These are phyloP conservation scores for Asterophora parasitica DNA, from an alignment of 768 basidiomycete species.

Conservation along the genomic window DNA sequence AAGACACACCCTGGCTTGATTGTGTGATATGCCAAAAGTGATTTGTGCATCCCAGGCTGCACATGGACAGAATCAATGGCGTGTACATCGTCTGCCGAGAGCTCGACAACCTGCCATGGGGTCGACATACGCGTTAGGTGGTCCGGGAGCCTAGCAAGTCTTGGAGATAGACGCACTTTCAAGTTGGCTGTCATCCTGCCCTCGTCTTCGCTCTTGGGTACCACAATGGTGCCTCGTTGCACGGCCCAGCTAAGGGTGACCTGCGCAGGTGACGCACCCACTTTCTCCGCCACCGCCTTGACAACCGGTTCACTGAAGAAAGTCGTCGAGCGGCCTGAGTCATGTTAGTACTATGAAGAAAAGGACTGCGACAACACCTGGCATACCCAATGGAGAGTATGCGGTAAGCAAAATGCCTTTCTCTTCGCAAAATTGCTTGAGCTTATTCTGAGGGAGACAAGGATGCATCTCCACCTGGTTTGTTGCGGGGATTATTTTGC, in stretches of 20 bases:
- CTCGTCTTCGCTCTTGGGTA: slow-evolving; percentile 46
- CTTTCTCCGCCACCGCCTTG: no score
- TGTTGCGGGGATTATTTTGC: slow-evolving; percentile 34
- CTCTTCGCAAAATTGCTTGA: slow-evolving; percentile 36
- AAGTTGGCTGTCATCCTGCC: slow-evolving; percentile 42
- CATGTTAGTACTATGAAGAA: no score
- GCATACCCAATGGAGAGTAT: slow-evolving; percentile 41
- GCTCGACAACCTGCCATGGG: slow-evolving; percentile 29
- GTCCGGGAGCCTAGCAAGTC: no score
- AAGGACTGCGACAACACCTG: no score
- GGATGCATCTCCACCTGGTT: slow-evolving; percentile 43
- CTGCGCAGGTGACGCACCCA: no score
- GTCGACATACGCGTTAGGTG: background rate
- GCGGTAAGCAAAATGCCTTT: slow-evolving; percentile 42
- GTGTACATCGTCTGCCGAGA: slow-evolving; percentile 32
- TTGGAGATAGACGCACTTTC: slow-evolving; percentile 18
- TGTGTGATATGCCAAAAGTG: slow-evolving; percentile 29
- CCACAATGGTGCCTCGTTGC: slow-evolving; percentile 45
- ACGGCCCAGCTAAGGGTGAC: slow-evolving; percentile 56
- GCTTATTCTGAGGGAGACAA: slow-evolving; percentile 38
- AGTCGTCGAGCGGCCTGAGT: no score
- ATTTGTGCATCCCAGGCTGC: slow-evolving; percentile 34
- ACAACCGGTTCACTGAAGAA: no score
- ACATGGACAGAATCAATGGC: slow-evolving; percentile 34
- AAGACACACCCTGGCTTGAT: slow-evolving; percentile 25